A percentile compares a stretch with the other conserved stretches of the same genome.
Evolutionary conservation across 441 rosid genomes (phyloP).

Genomic region (Capsella rubella): DNA sequence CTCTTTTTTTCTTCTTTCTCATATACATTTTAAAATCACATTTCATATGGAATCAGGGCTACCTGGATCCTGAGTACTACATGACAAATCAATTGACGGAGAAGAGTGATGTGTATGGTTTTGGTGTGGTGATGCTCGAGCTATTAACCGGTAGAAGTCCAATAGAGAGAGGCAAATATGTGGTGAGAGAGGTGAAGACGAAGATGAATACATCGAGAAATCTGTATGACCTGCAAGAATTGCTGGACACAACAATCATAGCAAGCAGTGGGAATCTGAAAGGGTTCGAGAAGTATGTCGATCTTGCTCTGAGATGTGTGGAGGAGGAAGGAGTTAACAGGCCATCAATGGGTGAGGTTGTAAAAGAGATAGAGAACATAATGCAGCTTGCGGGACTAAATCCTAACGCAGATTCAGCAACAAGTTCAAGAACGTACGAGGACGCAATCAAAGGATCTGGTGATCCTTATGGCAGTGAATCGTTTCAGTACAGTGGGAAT

Average conservation of each 20-base stretch:
- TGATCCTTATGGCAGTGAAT: constrained; percentile 41
- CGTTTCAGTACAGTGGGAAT: constrained; percentile 38
- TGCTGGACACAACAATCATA: constrained; percentile 62
- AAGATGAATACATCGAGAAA: constrained; percentile 62
- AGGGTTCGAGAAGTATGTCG: constrained; percentile 69
- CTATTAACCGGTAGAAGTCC: constrained; percentile 69
- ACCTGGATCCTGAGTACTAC: constrained; percentile 90
- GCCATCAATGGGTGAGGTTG: constrained; percentile 81
- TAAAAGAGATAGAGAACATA: constrained; percentile 77
- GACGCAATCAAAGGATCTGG: constrained; percentile 39
- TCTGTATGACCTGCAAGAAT: constrained; percentile 61
- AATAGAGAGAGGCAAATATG: constrained; percentile 73
- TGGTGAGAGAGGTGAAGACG: constrained; percentile 70
- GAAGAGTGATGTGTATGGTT: constrained; percentile 93
- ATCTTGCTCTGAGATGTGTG: constrained; percentile 73
- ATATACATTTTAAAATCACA: not conserved
- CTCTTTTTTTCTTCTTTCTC: not conserved
- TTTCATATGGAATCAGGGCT: constrained; percentile 51
- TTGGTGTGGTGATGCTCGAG: constrained; percentile 82
- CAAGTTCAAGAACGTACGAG: constrained; percentile 50
- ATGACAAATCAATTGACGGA: constrained; percentile 88
- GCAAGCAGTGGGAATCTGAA: constrained; percentile 50
- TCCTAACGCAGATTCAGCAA: constrained; percentile 68
- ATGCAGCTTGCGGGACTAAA: constrained; percentile 72
- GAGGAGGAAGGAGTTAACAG: constrained; percentile 66